Evolutionary conservation across 768 basidiomycete genomes (phyloP).

Genomic region (Scleroderma citrinum): DNA sequence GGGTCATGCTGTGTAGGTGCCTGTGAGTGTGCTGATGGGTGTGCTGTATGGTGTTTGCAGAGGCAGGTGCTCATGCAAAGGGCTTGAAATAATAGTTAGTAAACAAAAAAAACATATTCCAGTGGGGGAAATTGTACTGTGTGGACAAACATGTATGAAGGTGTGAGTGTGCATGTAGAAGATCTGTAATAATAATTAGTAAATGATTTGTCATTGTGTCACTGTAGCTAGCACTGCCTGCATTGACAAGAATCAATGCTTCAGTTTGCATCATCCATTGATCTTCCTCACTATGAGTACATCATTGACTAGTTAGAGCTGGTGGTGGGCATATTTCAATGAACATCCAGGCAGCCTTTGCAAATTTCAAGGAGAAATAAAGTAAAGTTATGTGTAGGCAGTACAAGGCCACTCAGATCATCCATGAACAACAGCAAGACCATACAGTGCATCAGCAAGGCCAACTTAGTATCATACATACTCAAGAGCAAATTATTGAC

Average conservation of each 20-base stretch:
- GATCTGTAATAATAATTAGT: too few species aligned
- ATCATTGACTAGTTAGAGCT: not conserved
- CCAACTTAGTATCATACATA: not conserved
- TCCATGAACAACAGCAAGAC: not conserved
- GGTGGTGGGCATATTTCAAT: not conserved
- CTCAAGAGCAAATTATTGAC: not conserved
- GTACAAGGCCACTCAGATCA: not conserved
- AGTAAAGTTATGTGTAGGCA: not conserved
- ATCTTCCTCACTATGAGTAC: not conserved
- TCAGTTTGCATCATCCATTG: not conserved
- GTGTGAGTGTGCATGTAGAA: too few species aligned
- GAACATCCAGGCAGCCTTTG: not conserved
- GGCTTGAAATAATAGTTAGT: too few species aligned
- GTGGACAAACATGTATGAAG: too few species aligned
- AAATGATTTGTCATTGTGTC: too few species aligned
- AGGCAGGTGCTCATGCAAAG: too few species aligned
- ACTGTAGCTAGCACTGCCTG: not conserved
- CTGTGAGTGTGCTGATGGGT: too few species aligned
- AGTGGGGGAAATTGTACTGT: too few species aligned
- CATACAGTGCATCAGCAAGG: not conserved
- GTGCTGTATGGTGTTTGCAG: too few species aligned
- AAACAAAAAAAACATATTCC: too few species aligned
- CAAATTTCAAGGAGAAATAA: not conserved
- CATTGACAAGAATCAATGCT: not conserved
- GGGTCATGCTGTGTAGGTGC: too few species aligned